phyloP scores from a whole-genome alignment of 495 filamentous ascomycete species.

The Staphylotrichum longicolle region DNA sequence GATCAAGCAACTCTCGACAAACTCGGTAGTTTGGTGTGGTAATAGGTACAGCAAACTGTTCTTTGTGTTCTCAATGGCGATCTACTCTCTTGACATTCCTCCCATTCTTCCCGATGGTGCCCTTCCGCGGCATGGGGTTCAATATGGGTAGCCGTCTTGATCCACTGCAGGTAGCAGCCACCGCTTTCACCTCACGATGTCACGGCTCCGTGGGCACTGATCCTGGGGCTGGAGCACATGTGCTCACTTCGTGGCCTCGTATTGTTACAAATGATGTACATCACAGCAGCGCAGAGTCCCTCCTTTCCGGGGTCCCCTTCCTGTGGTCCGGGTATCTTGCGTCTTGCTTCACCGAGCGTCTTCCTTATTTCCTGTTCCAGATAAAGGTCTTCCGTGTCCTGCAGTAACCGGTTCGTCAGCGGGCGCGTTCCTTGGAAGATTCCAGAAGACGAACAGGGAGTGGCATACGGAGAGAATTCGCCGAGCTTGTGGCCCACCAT shows the following conservation, averaged over 20 bases:
- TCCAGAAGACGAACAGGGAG: conserved; percentile 20
- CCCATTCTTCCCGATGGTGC: no score
- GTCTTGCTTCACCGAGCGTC: neutral
- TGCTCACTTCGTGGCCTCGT: neutral
- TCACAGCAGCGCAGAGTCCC: neutral
- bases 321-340: conserved; percentile 10
- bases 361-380: conserved; percentile 39
- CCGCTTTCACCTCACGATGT: neutral
- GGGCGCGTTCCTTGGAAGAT: neutral
- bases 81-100: no score
- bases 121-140: no score
- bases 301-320: neutral
- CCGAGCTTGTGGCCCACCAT: conserved; percentile 99
- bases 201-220: neutral
- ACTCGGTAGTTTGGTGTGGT: no score
- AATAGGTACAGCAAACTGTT: neutral
- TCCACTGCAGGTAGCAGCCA: neutral
- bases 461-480: conserved; percentile 84
- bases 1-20: neutral
- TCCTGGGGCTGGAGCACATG: neutral
- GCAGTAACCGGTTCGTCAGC: conserved; percentile 13
- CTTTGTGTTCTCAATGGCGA: neutral
- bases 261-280: conserved; percentile 15
- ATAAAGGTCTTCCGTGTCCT: conserved; percentile 85
- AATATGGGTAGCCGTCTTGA: no score